Evolutionary conservation across 352 stramenopile genomes (phyloP), one percentile per base, ranked within the genome.

Genomic region (Aphanomyces euteiches): DNA sequence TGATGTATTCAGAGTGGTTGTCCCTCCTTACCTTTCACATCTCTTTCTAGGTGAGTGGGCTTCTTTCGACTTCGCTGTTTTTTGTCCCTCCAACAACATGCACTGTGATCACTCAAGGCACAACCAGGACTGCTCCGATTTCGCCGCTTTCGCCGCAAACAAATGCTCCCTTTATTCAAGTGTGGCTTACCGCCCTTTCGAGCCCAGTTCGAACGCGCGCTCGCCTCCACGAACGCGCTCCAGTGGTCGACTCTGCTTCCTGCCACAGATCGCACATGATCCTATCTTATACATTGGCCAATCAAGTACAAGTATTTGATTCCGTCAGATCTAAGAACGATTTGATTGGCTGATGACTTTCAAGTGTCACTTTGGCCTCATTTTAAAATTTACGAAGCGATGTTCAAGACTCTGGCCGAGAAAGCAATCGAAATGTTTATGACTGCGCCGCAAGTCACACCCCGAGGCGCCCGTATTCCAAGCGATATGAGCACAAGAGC

Each of bases 401-500:
- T 12, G 10, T n/a, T 15, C 50, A 58, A 69, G 21, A 48, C 64
- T 5, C 48, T 56, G 21, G 54, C 64, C 17, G 43, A 70, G 4
- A 70, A 48, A 41, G 37, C 48, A 7, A 28, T 70, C 13, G 64
- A 70, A 8, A 64, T 70, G 64, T 70, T 70, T 43, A 70, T 70
- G 64, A 40, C 7, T 4, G 64, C 64, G 37, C 64, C 64, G 10
- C 64, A 70, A 47, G 47, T 70, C 37, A 47, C 50, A 0, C 40
- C 40, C 12, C 64, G 64, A 21, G 64, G 64, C 54, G 64, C 47
- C 21, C 64, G 64, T 43, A 39, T 70, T 10, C 64, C 64, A 28
- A 61, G 43, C 36, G 64, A 70, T 43, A 70, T 70, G 64, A 67
- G 59, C 41, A 19, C 47, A 15, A 47, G 64, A n/a, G 47, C 47